Percentiles rank a stretch among this genome's conserved stretches.
Evolutionary conservation across 2,329 filamentous ascomycete species (phyloP).

Genomic region (Colletotrichum coccodes): DNA sequence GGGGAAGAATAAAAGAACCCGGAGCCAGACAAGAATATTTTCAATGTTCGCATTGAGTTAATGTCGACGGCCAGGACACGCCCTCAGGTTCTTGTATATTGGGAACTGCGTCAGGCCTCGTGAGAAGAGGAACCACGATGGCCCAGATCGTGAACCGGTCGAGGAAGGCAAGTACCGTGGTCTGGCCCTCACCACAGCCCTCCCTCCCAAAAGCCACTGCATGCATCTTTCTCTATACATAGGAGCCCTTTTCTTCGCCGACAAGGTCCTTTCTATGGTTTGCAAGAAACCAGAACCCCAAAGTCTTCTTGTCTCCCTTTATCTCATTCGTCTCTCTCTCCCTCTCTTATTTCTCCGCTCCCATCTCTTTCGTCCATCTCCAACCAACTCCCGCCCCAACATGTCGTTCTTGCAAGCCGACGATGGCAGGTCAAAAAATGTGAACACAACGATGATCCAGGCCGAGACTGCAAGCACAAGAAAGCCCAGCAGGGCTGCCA

Average conservation of each 20-base stretch:
- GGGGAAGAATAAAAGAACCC: too few relatives aligned
- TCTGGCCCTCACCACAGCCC: neutral
- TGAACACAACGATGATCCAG: neutral
- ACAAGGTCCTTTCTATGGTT: neutral
- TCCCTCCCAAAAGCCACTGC: neutral
- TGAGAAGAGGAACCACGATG: neutral
- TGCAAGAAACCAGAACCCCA: too few relatives aligned
- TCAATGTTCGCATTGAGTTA: too few relatives aligned
- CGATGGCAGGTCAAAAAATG: neutral
- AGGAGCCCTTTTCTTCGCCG: neutral
- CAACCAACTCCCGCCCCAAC: neutral
- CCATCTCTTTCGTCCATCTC: neutral
- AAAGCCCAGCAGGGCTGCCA: neutral
- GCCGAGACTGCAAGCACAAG: neutral
- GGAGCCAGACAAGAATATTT: too few relatives aligned
- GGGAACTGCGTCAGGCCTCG: neutral
- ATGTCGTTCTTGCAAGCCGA: neutral
- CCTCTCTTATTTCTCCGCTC: neutral
- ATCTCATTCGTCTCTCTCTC: neutral
- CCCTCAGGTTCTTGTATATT: neutral
- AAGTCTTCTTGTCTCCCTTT: too few relatives aligned
- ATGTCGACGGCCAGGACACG: neutral
- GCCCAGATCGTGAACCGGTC: neutral
- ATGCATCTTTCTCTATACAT: neutral
- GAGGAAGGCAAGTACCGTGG: neutral